A percentile compares a stretch with the other conserved stretches of the same genome.
Conservation (phyloP, 176 grass and related monocot genomes). For the Urochloa ruziziensis region DNA sequence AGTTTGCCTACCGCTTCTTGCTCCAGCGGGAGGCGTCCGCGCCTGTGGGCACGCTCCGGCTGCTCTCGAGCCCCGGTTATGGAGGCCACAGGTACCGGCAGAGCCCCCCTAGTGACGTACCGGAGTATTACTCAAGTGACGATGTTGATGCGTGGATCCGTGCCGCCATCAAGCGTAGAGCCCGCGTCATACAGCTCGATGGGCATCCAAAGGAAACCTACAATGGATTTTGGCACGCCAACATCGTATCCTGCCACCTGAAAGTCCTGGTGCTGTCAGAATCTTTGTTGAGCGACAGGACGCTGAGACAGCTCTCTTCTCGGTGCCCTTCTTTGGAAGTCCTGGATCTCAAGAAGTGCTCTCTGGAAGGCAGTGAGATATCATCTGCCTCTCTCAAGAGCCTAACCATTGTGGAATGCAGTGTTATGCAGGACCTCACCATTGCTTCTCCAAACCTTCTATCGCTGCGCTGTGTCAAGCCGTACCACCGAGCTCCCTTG, state of each 20-base stretch:
- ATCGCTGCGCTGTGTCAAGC: not conserved
- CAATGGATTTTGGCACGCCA: not conserved
- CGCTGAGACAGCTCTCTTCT: not conserved
- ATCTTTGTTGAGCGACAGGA: not conserved
- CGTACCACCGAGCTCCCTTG: slow-evolving; percentile 20
- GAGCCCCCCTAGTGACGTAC: not conserved
- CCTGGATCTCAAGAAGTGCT: not conserved
- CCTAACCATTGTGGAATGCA: not conserved
- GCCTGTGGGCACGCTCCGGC: not conserved
- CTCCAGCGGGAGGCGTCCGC: not conserved
- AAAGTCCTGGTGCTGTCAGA: not conserved
- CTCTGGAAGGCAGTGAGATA: not conserved
- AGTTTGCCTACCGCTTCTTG: not conserved
- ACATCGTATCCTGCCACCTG: not conserved
- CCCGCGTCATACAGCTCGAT: not conserved
- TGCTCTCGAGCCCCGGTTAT: not conserved
- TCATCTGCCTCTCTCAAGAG: not conserved
- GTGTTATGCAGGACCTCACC: not conserved
- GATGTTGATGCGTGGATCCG: not conserved
- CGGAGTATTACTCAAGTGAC: not conserved
- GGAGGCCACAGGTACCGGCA: no score
- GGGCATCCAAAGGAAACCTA: not conserved
- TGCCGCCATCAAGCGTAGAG: not conserved
- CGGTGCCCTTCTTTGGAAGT: not conserved
- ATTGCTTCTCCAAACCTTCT: slow-evolving; percentile 1